Evolutionary conservation across 1,284 basidiomycete genomes (phyloP).

Genomic region (Agroathelia rolfsii): DNA sequence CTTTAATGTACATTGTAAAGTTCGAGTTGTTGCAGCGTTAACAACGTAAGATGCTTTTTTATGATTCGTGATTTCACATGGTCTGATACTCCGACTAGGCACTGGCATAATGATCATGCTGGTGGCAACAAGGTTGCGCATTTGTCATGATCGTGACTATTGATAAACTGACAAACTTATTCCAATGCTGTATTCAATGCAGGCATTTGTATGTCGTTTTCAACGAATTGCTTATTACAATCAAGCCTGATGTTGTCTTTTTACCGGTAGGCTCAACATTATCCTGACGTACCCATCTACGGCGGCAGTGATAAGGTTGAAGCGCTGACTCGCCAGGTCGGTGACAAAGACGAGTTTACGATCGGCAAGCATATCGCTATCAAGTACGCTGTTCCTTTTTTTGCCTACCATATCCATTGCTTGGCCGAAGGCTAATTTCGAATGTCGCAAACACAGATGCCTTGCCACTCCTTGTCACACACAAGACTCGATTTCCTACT

Average conservation of each 20-base stretch:
- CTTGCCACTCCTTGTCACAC: constrained; percentile 94
- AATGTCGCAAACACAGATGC: constrained; percentile 38
- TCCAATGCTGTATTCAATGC: background rate
- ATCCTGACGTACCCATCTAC: constrained; percentile 67
- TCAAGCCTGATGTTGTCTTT: constrained; percentile 12
- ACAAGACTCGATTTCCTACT: constrained; percentile 91
- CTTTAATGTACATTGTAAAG: no score
- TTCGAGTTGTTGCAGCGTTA: no score
- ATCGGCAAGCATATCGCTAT: constrained; percentile 65
- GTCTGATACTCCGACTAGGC: no score
- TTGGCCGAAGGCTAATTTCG: constrained; percentile 7
- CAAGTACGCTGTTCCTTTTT: constrained; percentile 35
- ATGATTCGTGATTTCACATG: no score
- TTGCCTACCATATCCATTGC: constrained; percentile 1
- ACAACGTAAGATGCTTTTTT: no score
- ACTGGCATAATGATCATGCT: constrained; percentile 86
- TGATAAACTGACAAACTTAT: no score
- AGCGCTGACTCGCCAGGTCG: constrained; percentile 64
- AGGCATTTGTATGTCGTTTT: constrained; percentile 7
- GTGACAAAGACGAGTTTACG: constrained; percentile 69
- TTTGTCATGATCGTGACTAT: constrained; percentile 1
- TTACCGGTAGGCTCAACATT: constrained; percentile 41
- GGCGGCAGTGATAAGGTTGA: constrained; percentile 73
- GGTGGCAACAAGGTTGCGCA: constrained; percentile 61
- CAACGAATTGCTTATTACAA: constrained; percentile 40